A percentile compares a stretch with the other conserved stretches of the same genome.
Evolutionary conservation across 1,284 basidiomycete species (phyloP).

Genomic region (Cutaneotrichosporon sp.): DNA sequence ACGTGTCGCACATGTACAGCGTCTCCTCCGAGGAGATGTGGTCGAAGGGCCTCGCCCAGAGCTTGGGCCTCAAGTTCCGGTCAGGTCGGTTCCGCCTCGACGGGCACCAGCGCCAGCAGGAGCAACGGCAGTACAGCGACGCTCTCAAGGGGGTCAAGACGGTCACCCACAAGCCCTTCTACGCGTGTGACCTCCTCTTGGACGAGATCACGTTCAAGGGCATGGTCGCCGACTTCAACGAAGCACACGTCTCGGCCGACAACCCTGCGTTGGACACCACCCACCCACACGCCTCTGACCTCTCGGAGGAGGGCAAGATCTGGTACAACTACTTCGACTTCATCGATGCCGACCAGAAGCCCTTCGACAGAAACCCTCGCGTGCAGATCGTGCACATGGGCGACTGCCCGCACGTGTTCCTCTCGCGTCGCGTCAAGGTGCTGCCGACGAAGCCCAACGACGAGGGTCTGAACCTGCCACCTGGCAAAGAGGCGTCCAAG

Average conservation of each 20-base stretch:
- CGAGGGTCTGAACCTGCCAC: constrained; percentile 11
- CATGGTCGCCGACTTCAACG: constrained; percentile 73
- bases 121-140: constrained; percentile 56
- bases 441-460: constrained; percentile 40
- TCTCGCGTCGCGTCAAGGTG: constrained; percentile 64
- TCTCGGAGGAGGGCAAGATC: constrained; percentile 46
- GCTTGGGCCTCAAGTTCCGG: constrained; percentile 77
- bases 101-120: constrained; percentile 89
- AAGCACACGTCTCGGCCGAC: constrained; percentile 52
- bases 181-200: constrained; percentile 84
- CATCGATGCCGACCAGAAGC: constrained; percentile 72
- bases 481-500: constrained; percentile 62
- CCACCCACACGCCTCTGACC: constrained; percentile 29
- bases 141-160: constrained; percentile 34
- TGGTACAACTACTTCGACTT: constrained; percentile 88
- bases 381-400: constrained; percentile 72
- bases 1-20: constrained; percentile 83
- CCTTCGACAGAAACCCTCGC: constrained; percentile 60
- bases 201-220: constrained; percentile 77
- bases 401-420: constrained; percentile 79
- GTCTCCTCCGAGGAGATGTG: constrained; percentile 76
- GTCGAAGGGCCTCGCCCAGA: constrained; percentile 69
- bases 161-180: constrained; percentile 76
- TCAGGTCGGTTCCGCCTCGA: constrained; percentile 83
- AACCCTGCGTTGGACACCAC: not conserved